Evolutionary conservation across 495 filamentous ascomycete genomes (phyloP).

Genomic region (Coniosporium apollinis): DNA sequence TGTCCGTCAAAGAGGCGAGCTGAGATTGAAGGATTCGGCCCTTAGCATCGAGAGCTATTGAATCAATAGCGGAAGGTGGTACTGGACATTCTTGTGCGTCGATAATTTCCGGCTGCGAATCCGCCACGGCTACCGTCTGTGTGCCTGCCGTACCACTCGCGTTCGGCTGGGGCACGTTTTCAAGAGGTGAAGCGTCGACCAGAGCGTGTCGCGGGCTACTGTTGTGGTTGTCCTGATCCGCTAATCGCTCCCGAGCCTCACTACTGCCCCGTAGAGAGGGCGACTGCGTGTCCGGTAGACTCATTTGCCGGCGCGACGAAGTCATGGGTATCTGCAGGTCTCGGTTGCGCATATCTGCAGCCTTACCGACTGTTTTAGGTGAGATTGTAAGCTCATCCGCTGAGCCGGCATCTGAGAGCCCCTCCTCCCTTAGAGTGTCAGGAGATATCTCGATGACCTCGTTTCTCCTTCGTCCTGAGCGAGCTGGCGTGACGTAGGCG

Average conservation of each 20-base stretch:
- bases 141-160: slow-evolving; percentile 10
- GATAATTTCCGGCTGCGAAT: slow-evolving; percentile 18
- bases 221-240: background rate
- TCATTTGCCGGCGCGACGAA: background rate
- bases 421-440: no score
- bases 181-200: no score
- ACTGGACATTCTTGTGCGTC: background rate
- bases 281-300: background rate
- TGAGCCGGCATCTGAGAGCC: no score
- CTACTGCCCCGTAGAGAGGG: background rate
- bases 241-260: background rate
- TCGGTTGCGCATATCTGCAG: no score
- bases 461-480: background rate
- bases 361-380: no score
- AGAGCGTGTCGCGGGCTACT: background rate
- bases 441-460: slow-evolving; percentile 1
- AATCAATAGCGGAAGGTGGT: background rate
- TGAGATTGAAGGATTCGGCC: background rate
- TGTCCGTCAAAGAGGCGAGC: background rate
- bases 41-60: background rate
- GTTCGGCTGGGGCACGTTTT: no score
- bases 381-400: no score
- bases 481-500: slow-evolving; percentile 4
- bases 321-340: background rate
- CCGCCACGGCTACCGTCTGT: slow-evolving; percentile 16